Percentiles rank a stretch among this genome's conserved stretches.
phyloP scores from a whole-genome alignment of 2,329 filamentous ascomycete genomes.

The Rhinocladiella similis region DNA sequence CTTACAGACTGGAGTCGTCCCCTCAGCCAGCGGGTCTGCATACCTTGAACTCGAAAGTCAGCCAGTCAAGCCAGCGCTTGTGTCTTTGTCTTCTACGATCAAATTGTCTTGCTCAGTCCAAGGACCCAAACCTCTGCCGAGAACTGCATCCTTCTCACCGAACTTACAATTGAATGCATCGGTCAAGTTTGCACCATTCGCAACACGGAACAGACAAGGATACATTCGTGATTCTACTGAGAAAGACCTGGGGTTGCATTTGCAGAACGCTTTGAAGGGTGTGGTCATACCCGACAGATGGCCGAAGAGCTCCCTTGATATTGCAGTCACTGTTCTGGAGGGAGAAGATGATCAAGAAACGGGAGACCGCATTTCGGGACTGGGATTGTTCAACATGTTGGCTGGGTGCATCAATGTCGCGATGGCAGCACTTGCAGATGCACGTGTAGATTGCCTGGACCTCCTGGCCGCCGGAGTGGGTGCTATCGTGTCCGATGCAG shows the following conservation, averaged over 20 bases:
- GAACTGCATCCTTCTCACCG: constrained; percentile 87
- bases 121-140: constrained; percentile 84
- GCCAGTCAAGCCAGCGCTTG: constrained; percentile 42
- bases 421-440: constrained; percentile 88
- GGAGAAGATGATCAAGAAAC: constrained; percentile 71
- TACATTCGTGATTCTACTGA: constrained; percentile 85
- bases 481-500: constrained; percentile 62
- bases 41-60: constrained; percentile 59
- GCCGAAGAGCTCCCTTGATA: constrained; percentile 98
- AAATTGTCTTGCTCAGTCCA: constrained; percentile 94
- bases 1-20: constrained; percentile 86
- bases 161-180: constrained; percentile 90
- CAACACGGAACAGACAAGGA: constrained; percentile 75
- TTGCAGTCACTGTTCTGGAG: constrained; percentile 89
- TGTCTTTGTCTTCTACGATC: constrained; percentile 63
- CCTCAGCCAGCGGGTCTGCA: constrained; percentile 89
- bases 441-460: constrained; percentile 93
- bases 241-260: constrained; percentile 83
- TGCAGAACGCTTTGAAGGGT: constrained; percentile 86
- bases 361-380: constrained; percentile 59
- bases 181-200: constrained; percentile 96
- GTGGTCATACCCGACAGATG: constrained; percentile 90
- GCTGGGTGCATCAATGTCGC: constrained; percentile 92
- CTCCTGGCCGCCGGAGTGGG: constrained; percentile 86
- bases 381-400: constrained; percentile 89